These are phyloP conservation scores for Ramaria sp. DNA, from an alignment of 768 basidiomycete species.

Conservation along the genomic window DNA sequence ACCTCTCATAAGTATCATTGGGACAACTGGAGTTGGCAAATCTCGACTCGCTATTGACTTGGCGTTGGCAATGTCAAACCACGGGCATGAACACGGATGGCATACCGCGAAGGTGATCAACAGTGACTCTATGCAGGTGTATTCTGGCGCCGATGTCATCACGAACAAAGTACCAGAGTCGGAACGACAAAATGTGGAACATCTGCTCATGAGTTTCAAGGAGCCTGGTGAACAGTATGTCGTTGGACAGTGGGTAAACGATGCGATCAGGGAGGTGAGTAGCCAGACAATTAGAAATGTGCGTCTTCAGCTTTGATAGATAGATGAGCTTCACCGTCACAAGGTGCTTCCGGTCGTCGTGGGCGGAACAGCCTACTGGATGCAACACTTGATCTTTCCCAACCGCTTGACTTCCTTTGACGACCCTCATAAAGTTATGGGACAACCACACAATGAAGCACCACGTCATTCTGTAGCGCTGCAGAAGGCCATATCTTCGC, in stretches of 20 bases:
- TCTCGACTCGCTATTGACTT: constrained; percentile 86
- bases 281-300: background rate
- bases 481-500: constrained; percentile 27
- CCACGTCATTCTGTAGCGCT: constrained; percentile 27
- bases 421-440: constrained; percentile 4
- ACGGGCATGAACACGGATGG: constrained; percentile 30
- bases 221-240: constrained; percentile 79
- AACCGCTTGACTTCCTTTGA: constrained; percentile 42
- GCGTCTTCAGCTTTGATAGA: constrained; percentile 31
- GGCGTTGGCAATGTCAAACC: constrained; percentile 36
- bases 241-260: constrained; percentile 79
- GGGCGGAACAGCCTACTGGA: constrained; percentile 96
- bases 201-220: constrained; percentile 85
- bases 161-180: constrained; percentile 82
- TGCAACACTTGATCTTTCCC: constrained; percentile 90
- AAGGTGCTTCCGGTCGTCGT: constrained; percentile 77
- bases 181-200: constrained; percentile 75
- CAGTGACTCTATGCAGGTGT: constrained; percentile 97
- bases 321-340: constrained; percentile 56
- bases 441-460: background rate
- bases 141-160: constrained; percentile 81
- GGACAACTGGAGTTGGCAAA: constrained; percentile 95
- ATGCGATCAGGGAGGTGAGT: constrained; percentile 68
- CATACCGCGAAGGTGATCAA: constrained; percentile 74
- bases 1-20: constrained; percentile 78